A percentile compares a stretch with the other conserved stretches of the same genome.
Evolutionary conservation across 345 rosid genomes (phyloP).

Genomic region (Noccaea bulbosa): DNA sequence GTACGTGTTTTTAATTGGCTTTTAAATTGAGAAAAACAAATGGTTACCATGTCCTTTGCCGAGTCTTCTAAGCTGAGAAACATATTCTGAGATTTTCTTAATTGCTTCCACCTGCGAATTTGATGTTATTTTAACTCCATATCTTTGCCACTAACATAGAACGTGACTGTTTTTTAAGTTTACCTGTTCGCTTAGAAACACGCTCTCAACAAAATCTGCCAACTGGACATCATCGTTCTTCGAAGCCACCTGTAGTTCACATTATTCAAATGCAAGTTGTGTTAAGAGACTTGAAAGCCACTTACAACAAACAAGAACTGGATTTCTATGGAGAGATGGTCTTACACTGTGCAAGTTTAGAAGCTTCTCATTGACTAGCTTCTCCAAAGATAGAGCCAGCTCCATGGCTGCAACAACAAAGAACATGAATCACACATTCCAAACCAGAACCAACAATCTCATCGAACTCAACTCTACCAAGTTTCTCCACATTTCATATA

Average conservation of each 20-base stretch:
- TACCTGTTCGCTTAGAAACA: conserved; percentile 79
- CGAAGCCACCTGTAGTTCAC: conserved; percentile 66
- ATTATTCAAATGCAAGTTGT: conserved; percentile 32
- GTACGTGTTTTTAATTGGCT: neutral
- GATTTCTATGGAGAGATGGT: neutral
- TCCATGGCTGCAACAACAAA: conserved; percentile 76
- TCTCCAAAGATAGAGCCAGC: conserved; percentile 83
- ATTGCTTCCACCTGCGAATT: conserved; percentile 67
- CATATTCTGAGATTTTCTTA: conserved; percentile 71
- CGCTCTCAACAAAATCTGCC: conserved; percentile 74
- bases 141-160: conserved; percentile 40
- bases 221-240: conserved; percentile 69
- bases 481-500: neutral
- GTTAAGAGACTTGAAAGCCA: conserved; percentile 2
- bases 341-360: conserved; percentile 72
- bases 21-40: neutral
- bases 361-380: conserved; percentile 83
- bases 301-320: neutral
- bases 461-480: conserved; percentile 6
- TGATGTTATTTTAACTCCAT: conserved; percentile 18
- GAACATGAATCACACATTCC: conserved; percentile 1
- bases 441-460: neutral
- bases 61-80: conserved; percentile 67
- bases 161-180: conserved; percentile 24
- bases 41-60: conserved; percentile 84